Conservation (phyloP, 2,329 filamentous ascomycete species). For the Macrophomina phaseolina region DNA sequence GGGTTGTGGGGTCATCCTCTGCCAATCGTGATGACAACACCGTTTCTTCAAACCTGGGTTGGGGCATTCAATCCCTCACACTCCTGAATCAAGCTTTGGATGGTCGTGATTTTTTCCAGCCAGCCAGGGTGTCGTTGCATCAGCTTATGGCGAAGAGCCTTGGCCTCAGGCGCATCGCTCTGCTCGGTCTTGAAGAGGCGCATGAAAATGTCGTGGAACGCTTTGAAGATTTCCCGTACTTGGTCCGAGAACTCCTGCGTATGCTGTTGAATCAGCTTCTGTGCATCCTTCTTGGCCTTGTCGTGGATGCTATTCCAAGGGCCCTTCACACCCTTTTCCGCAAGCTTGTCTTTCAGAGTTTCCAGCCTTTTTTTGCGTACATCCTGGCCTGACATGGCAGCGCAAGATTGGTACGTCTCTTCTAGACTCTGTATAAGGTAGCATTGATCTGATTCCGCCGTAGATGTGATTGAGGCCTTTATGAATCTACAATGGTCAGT, state of each 20-base stretch:
- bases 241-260: neutral
- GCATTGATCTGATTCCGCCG: neutral
- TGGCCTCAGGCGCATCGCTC: constrained; percentile 22
- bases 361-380: neutral
- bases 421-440: constrained; percentile 32
- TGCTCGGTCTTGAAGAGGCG: constrained; percentile 26
- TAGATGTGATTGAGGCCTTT: neutral
- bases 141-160: constrained; percentile 22
- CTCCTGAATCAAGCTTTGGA: neutral
- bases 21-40: too few relatives aligned
- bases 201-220: constrained; percentile 24
- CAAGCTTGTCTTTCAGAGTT: neutral
- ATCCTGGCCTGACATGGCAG: neutral
- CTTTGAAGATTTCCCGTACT: constrained; percentile 4
- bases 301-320: neutral
- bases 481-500: neutral
- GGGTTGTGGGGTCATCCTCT: too few relatives aligned
- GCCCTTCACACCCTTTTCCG: neutral
- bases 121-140: neutral
- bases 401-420: constrained; percentile 28
- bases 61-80: neutral
- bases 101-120: neutral
- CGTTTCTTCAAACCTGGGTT: too few relatives aligned
- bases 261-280: neutral
- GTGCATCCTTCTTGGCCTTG: neutral